Evolutionary conservation across 2,329 filamentous ascomycete species (phyloP).

Genomic region (Fusarium clavum): DNA sequence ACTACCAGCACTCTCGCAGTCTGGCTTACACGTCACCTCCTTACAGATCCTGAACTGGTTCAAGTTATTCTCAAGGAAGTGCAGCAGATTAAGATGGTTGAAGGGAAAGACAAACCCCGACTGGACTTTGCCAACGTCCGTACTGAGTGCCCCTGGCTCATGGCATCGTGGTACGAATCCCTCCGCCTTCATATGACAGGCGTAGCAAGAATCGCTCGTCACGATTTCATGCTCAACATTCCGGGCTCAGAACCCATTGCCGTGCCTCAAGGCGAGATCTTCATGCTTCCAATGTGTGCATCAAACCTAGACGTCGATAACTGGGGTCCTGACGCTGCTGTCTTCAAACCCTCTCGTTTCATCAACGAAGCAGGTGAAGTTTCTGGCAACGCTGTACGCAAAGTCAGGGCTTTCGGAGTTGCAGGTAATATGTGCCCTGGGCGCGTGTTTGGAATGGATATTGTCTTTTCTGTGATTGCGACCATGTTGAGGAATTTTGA

Average conservation of each 20-base stretch:
- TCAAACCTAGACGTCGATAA: constrained; percentile 45
- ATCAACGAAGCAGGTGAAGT: constrained; percentile 41
- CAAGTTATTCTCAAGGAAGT: constrained; percentile 42
- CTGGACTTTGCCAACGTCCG: constrained; percentile 43
- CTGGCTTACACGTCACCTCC: constrained; percentile 48
- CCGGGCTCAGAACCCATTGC: constrained; percentile 33
- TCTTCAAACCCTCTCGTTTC: constrained; percentile 48
- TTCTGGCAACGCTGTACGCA: constrained; percentile 38
- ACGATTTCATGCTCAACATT: constrained; percentile 44
- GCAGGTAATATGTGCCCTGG: constrained; percentile 50
- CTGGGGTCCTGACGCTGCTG: constrained; percentile 47
- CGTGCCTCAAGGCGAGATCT: constrained; percentile 46
- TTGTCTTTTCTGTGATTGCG: constrained; percentile 45
- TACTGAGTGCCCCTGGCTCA: constrained; percentile 47
- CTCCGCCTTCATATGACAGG: constrained; percentile 50
- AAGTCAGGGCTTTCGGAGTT: constrained; percentile 49
- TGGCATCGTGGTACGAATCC: constrained; percentile 49
- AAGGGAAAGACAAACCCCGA: constrained; percentile 18
- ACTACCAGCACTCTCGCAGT: constrained; percentile 49
- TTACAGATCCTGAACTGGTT: constrained; percentile 37
- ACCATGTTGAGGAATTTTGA: constrained; percentile 47
- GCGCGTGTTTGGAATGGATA: constrained; percentile 47
- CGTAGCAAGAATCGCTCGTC: constrained; percentile 47
- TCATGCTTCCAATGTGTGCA: constrained; percentile 50
- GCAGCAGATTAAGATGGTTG: constrained; percentile 26